Evolutionary conservation across 2,329 filamentous ascomycete species (phyloP).

Genomic region (Aspergillus brasiliensis): DNA sequence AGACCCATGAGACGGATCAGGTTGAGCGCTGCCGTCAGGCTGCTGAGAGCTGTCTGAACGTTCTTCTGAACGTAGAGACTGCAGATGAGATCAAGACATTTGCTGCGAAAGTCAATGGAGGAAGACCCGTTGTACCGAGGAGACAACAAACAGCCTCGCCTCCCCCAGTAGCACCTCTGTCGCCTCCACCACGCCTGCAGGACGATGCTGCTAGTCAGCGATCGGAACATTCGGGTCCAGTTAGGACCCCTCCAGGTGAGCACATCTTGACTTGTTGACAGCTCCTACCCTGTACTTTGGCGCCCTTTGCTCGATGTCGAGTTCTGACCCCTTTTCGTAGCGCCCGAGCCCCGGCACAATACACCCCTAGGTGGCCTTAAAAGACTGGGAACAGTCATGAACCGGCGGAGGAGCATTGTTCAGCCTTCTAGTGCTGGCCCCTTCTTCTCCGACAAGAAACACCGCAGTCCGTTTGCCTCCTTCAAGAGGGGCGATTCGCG

Average conservation of each 20-base stretch:
- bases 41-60: slow-evolving; percentile 77
- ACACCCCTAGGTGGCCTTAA: slow-evolving; percentile 48
- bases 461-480: slow-evolving; percentile 44
- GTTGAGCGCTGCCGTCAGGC: slow-evolving; percentile 74
- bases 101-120: slow-evolving; percentile 41
- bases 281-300: neutral
- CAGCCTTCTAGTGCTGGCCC: slow-evolving; percentile 34
- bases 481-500: slow-evolving; percentile 46
- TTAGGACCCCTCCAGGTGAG: slow-evolving; percentile 40
- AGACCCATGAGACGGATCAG: slow-evolving; percentile 89
- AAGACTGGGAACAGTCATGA: slow-evolving; percentile 52
- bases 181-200: slow-evolving; percentile 43
- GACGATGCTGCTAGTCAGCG: slow-evolving; percentile 60
- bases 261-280: slow-evolving; percentile 13
- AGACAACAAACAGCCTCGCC: slow-evolving; percentile 26
- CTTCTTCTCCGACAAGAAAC: slow-evolving; percentile 43
- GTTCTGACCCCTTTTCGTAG: slow-evolving; percentile 24
- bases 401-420: slow-evolving; percentile 47
- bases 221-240: slow-evolving; percentile 51
- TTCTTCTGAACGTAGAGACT: slow-evolving; percentile 83
- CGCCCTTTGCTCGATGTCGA: neutral
- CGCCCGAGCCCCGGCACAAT: slow-evolving; percentile 42
- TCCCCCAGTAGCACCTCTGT: slow-evolving; percentile 35
- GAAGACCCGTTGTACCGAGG: slow-evolving; percentile 33
- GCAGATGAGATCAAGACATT: slow-evolving; percentile 73